These are phyloP conservation scores for Moniliella sp. DNA, from an alignment of 1,284 basidiomycete genomes.

Conservation along the genomic window DNA sequence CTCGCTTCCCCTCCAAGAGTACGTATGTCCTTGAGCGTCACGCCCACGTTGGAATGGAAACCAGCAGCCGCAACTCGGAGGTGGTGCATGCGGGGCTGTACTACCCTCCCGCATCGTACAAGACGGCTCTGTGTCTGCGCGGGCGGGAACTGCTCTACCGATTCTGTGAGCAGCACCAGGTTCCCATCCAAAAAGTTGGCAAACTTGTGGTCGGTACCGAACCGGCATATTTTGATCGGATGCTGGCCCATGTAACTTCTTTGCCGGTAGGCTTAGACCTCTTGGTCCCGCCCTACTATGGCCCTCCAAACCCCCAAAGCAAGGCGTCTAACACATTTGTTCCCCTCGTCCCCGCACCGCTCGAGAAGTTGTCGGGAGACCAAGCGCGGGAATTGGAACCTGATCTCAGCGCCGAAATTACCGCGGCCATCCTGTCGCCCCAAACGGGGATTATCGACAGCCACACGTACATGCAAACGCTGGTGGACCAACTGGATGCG, in stretches of 20 bases:
- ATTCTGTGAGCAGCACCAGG: slow-evolving; percentile 46
- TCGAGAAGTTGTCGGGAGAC: slow-evolving; percentile 49
- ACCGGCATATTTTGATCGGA: slow-evolving; percentile 10
- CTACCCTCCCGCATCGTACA: slow-evolving; percentile 65
- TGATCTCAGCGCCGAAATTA: slow-evolving; percentile 50
- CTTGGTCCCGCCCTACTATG: too few species aligned
- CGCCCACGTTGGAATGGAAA: slow-evolving; percentile 25
- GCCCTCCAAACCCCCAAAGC: too few species aligned
- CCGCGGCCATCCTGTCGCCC: slow-evolving; percentile 55
- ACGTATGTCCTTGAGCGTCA: slow-evolving; percentile 71
- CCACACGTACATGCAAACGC: slow-evolving; percentile 51
- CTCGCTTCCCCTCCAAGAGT: slow-evolving; percentile 48
- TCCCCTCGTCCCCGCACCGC: too few species aligned
- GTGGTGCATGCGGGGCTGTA: slow-evolving; percentile 59
- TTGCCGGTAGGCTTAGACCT: too few species aligned
- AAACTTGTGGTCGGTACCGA: slow-evolving; percentile 40
- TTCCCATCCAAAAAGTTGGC: slow-evolving; percentile 54
- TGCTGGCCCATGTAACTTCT: slow-evolving; percentile 10
- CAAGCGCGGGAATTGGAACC: slow-evolving; percentile 60
- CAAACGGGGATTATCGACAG: slow-evolving; percentile 80
- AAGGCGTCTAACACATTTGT: too few species aligned
- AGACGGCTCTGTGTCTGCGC: slow-evolving; percentile 64
- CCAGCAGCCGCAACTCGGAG: slow-evolving; percentile 76
- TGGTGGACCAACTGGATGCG: slow-evolving; percentile 56
- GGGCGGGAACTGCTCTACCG: slow-evolving; percentile 67